Conservation (phyloP, 2,329 filamentous ascomycete species). For the Aurifilum marmelostoma region DNA sequence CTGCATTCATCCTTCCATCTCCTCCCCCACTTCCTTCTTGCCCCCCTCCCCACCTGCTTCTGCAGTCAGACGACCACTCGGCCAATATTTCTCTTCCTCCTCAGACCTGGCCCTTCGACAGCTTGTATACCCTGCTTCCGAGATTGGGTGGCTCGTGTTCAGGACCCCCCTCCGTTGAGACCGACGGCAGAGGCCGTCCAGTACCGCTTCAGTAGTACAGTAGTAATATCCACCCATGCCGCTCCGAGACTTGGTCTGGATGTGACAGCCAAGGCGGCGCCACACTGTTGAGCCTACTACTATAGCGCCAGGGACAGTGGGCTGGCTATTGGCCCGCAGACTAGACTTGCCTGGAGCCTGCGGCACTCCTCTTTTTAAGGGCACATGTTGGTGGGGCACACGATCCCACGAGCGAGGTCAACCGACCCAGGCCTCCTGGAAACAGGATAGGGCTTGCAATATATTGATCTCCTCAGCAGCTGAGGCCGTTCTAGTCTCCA, state of each 20-base stretch:
- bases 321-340: slow-evolving; percentile 9
- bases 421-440: background rate
- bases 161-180: background rate
- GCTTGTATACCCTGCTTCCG: background rate
- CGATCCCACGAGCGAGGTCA: background rate
- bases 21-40: background rate
- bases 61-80: background rate
- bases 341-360: background rate
- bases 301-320: background rate
- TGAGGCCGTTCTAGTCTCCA: background rate
- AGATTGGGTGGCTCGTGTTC: slow-evolving; percentile 17
- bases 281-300: background rate
- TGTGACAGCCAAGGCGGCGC: slow-evolving; percentile 6
- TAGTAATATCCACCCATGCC: background rate
- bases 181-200: background rate
- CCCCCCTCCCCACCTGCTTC: background rate
- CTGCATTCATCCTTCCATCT: background rate
- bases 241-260: slow-evolving; percentile 7
- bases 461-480: slow-evolving; percentile 11
- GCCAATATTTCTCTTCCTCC: background rate
- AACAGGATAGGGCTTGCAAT: slow-evolving; percentile 12
- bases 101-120: no score
- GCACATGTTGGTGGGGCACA: background rate
- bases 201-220: background rate
- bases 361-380: background rate